Conservation (phyloP, 768 basidiomycete genomes). For the Cyclocybe aegerita region DNA sequence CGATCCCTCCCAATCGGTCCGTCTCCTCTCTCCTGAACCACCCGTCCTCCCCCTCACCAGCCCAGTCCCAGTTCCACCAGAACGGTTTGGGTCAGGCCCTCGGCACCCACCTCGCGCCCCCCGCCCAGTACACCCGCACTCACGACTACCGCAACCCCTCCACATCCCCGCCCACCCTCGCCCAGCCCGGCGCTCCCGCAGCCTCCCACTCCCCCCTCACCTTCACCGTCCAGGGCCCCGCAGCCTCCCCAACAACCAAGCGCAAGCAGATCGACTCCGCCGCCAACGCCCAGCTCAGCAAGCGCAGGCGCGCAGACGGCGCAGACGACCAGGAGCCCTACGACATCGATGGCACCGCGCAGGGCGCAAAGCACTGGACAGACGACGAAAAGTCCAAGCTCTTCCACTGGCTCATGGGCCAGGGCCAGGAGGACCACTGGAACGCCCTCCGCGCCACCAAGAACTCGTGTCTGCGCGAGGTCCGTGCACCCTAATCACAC, state of each 20-base stretch:
- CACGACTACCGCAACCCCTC: slow-evolving; percentile 37
- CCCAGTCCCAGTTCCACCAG: slow-evolving; percentile 55
- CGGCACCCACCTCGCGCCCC: slow-evolving; percentile 47
- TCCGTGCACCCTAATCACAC: slow-evolving; percentile 26
- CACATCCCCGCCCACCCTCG: slow-evolving; percentile 36
- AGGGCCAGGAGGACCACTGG: slow-evolving; percentile 74
- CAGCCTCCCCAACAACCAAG: slow-evolving; percentile 39
- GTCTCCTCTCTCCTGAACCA: slow-evolving; percentile 15
- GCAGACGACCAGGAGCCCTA: slow-evolving; percentile 34
- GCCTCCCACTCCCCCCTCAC: slow-evolving; percentile 36
- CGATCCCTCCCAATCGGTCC: slow-evolving; percentile 27
- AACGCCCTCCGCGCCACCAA: slow-evolving; percentile 75
- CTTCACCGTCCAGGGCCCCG: slow-evolving; percentile 30
- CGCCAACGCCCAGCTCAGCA: slow-evolving; percentile 32
- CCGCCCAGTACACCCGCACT: slow-evolving; percentile 26
- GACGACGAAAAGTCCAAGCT: slow-evolving; percentile 80
- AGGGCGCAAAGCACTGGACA: slow-evolving; percentile 83
- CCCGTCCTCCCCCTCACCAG: slow-evolving; percentile 33
- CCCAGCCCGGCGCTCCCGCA: slow-evolving; percentile 35
- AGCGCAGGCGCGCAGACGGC: slow-evolving; percentile 34
- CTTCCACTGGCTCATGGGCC: slow-evolving; percentile 78
- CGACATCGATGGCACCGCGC: slow-evolving; percentile 47
- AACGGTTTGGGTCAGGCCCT: slow-evolving; percentile 60
- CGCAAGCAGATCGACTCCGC: slow-evolving; percentile 50
- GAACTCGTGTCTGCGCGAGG: slow-evolving; percentile 82